These are phyloP conservation scores for Syzygium oleosum DNA, from an alignment of 345 rosid genomes.

Conservation along the genomic window DNA sequence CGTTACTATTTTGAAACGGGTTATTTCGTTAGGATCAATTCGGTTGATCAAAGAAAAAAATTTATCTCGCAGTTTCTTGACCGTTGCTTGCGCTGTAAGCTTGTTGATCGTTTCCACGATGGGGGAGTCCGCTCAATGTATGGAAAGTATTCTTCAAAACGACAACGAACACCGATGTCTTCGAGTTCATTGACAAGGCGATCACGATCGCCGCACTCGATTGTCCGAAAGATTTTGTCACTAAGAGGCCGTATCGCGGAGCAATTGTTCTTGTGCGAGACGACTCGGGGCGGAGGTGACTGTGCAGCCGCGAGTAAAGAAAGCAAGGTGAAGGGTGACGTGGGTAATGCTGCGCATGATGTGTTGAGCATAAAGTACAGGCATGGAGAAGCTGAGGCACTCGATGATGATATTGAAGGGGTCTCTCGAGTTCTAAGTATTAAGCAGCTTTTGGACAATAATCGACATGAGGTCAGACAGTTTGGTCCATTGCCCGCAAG, in stretches of 20 bases:
- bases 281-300: conserved; percentile 16
- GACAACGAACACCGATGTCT: conserved; percentile 44
- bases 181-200: conserved; percentile 61
- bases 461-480: background rate
- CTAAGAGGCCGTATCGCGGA: conserved; percentile 64
- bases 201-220: conserved; percentile 65
- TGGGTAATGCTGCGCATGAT: conserved; percentile 14
- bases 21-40: no score
- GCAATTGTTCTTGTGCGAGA: conserved; percentile 39
- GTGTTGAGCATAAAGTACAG: conserved; percentile 37
- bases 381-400: conserved; percentile 64
- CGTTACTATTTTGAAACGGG: no score
- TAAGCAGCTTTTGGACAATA: conserved; percentile 2
- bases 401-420: conserved; percentile 71
- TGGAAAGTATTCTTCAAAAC: conserved; percentile 72
- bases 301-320: conserved; percentile 32
- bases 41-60: no score
- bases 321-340: conserved; percentile 40
- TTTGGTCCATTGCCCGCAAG: no score
- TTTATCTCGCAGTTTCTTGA: no score
- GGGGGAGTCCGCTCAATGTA: conserved; percentile 23
- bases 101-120: no score
- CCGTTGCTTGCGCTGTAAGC: no score
- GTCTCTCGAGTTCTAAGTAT: conserved; percentile 41
- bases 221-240: conserved; percentile 49